Conservation (phyloP, 345 rosid species). For the Brassica rapa region DNA sequence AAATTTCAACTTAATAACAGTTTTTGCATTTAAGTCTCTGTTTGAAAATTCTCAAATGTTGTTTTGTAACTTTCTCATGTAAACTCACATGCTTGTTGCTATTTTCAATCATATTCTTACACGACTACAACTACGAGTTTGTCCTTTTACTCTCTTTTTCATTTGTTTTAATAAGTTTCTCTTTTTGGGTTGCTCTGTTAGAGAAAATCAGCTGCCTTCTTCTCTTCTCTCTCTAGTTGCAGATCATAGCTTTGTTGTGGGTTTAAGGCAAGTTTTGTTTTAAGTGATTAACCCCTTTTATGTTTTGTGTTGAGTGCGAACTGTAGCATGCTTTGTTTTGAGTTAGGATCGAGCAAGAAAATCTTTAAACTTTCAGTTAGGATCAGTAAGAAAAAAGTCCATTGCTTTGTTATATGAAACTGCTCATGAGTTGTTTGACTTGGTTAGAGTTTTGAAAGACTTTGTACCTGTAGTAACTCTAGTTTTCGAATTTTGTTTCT, state of each 20-base stretch:
- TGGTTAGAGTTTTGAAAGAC: slow-evolving; percentile 6
- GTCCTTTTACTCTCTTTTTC: neutral
- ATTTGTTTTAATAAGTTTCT: slow-evolving; percentile 6
- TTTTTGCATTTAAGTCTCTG: slow-evolving; percentile 35
- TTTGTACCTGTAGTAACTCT: neutral
- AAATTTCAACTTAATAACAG: slow-evolving; percentile 34
- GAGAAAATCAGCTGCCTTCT: slow-evolving; percentile 23
- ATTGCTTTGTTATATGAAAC: slow-evolving; percentile 48
- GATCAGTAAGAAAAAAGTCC: slow-evolving; percentile 34
- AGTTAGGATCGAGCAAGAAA: slow-evolving; percentile 18
- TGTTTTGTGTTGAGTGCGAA: neutral
- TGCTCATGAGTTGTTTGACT: slow-evolving; percentile 32
- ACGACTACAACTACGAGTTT: slow-evolving; percentile 18
- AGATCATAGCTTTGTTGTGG: slow-evolving; percentile 34
- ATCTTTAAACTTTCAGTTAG: slow-evolving; percentile 32
- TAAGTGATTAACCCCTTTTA: neutral
- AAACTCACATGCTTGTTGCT: slow-evolving; percentile 34
- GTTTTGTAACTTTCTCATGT: slow-evolving; percentile 24
- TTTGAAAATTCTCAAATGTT: slow-evolving; percentile 33
- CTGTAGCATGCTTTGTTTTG: no score
- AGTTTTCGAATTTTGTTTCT: slow-evolving; percentile 6
- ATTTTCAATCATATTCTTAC: slow-evolving; percentile 25
- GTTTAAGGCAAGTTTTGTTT: slow-evolving; percentile 35
- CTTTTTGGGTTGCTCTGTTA: slow-evolving; percentile 22
- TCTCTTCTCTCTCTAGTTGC: slow-evolving; percentile 12